phyloP scores from a whole-genome alignment of 768 basidiomycete species.

The Ramaria sp. region DNA sequence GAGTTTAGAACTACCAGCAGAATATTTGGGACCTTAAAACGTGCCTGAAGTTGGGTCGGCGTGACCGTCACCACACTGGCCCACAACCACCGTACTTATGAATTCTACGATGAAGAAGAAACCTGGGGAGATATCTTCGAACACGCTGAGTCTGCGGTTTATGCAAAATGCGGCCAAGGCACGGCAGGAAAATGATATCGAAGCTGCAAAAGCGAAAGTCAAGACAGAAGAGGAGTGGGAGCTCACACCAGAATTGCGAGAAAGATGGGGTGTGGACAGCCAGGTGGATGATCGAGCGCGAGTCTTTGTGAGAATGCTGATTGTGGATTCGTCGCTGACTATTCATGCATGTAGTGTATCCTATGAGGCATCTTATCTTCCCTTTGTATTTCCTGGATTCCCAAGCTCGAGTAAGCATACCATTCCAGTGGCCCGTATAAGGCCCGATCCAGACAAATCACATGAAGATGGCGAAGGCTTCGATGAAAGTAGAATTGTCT shows the following conservation, averaged over 20 bases:
- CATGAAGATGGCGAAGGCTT: neutral
- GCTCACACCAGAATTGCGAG: neutral
- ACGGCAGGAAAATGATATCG: neutral
- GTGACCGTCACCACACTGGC: too few species aligned
- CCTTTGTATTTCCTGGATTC: neutral
- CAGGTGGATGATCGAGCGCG: neutral
- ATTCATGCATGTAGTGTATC: neutral
- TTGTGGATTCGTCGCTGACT: neutral
- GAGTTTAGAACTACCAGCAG: too few species aligned
- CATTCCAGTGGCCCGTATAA: neutral
- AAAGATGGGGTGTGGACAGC: neutral
- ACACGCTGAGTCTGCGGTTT: constrained; percentile 6
- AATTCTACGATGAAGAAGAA: constrained; percentile 15
- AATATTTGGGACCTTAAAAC: too few species aligned
- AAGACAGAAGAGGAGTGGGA: constrained; percentile 4
- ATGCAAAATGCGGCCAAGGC: constrained; percentile 5
- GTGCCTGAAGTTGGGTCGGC: too few species aligned
- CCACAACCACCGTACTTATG: too few species aligned
- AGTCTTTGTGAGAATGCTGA: neutral
- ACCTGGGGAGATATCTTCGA: constrained; percentile 6
- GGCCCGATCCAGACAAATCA: neutral
- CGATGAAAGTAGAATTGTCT: neutral
- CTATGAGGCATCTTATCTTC: constrained; percentile 7
- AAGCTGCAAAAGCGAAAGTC: neutral
- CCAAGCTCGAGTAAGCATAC: neutral